Evolutionary conservation across 176 grass and related monocot genomes (phyloP), one percentile per base, ranked within the genome.

Genomic region (Miscanthus lutarioriparius): DNA sequence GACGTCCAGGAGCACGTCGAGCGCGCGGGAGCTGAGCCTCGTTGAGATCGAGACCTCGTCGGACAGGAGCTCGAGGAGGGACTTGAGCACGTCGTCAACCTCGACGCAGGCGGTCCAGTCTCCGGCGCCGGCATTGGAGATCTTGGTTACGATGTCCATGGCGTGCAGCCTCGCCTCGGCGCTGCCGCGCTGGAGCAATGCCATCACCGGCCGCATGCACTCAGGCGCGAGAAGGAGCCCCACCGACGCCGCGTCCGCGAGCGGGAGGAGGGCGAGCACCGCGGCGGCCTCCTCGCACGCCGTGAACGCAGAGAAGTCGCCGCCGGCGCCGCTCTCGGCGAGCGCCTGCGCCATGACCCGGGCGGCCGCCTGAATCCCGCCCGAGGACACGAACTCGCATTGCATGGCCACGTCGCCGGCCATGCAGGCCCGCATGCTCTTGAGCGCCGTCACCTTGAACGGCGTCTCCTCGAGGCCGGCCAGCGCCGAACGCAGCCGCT

Each of bases 361-460:
- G 10, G 44, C 77, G 32, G 92, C 37, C 73, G 37, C 75, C 56
- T 90, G 40, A 53, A 97, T 54, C 28, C 94, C 92, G 12, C 80
- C 86, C 0, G 86, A 82, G 20, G 66, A 17, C 53, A 97, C 76
- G 81, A 97, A 92, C 25, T 82, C 72, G 76, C 70, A 75, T 25
- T 88, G 92, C 86, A 83, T 77, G 25, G 45, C 72, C 44, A 87
- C 73, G 76, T 85, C 89, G 25, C 83, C 84, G 30, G 86, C 78
- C 64, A 94, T 70, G 56, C 71, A 10, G 2, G 75, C 26, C 73
- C 85, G 73, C 69, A 94, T 83, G 72, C 20, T 76, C 79, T 76
- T 97, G 22, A 97, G 86, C 23, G 90, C 73, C 4, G 73, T 87
- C 11, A 94, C 92, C 90, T 97, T 94, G 88, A 97, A 97, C 45